Base-by-base conservation (phyloP, 2,329 filamentous ascomycete species). In the Akanthomyces uredinophilus region DNA sequence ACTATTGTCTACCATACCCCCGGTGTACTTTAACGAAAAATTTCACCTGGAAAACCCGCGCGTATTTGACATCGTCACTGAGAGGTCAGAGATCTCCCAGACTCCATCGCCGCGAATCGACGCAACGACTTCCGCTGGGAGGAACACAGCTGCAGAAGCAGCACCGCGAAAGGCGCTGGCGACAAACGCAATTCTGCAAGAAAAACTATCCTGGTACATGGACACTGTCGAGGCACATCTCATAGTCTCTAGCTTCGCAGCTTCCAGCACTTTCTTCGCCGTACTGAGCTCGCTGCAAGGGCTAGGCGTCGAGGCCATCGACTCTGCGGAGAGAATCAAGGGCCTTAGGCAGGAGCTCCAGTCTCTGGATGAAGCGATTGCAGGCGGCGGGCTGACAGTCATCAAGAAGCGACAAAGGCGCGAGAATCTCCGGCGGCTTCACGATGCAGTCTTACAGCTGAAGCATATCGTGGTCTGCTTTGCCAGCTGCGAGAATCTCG, bases 121-220 rank as follows among this genome's bases (percentile, higher is more conserved):
- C 20, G 22, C 22, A 16, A 27, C 11, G 22, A 16, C 11, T 24
- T 24, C 13, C 8, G 11, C 22, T 5, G 22, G 5, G 6, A 11
- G 11, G 22, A 5, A 5, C 16, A 11, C 44, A 10, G 22, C 8
- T 6, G 8, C 70, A n/a, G n/a, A n/a, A 3, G 13, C 8, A 27
- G 20, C 70, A 3, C 87, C 89, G 10, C 85, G 94, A 64, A 98
- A 96, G 73, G 90, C 91, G 1, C 80, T 99, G 32, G 93, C 93
- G 7, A 97, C 93, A 0, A 99, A 99, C 75, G 95, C 95, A 0
- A 98, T 99, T 63, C 75, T 99, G 39, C 95, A 99, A 73, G 95
- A 99, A 75, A 99, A 99, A 75, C 80, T 99, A 14, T 98, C 94
- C 0, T 99, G 95, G 95, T 99, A 99, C 73, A 96, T 99, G 92